Base-by-base conservation (phyloP, 75 land plant species). In the Pinus tabuliformis region DNA sequence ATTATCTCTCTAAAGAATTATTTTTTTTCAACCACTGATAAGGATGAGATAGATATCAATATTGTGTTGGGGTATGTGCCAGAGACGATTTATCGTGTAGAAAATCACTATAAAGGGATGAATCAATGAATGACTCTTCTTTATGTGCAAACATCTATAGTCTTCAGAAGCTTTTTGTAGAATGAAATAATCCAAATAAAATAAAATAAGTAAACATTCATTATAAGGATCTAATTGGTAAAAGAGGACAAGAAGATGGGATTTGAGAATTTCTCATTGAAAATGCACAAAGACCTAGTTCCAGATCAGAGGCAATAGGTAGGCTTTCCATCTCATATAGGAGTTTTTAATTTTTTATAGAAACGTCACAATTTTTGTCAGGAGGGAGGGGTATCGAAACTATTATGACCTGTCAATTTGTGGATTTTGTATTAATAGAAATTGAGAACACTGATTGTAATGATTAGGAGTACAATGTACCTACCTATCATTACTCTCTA, bases 1-100 rank as follows among this genome's bases (percentile, higher is more conserved):
- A 30, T 30, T 30, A 1, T 30, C 30, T 30, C 30, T 30, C 30
- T 30, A 30, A 30, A 30, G 30, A 0, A 82, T 90, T 93, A 93
- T 82, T 93, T 93, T 78, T 92, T 90, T 75, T 93, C 95, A 56
- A 91, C 95, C 16, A 91, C 95, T 1, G 91, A 93, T 28, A 93
- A 93, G 79, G 93, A 93, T 83, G 93, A 93, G 73, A 88, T 93
- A 5, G 90, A 90, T 81, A 84, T 90, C 61, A 93, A 93, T 81
- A 70, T 93, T 72, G 92, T 92, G 36, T 87, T 92, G 77, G 95
- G 88, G 73, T 92, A 84, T 81, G 95, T 92, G 45, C 95, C 95
- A 22, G 91, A 93, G 80, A 93, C 91, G 2, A 89, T 89, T 17
- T 85, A 93, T 75, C 93, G 90, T 68, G 87, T 92, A 14, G 77